Evolutionary conservation across 345 rosid species (phyloP), one percentile per base, ranked within the genome.

Genomic region (Iberis pinnata): DNA sequence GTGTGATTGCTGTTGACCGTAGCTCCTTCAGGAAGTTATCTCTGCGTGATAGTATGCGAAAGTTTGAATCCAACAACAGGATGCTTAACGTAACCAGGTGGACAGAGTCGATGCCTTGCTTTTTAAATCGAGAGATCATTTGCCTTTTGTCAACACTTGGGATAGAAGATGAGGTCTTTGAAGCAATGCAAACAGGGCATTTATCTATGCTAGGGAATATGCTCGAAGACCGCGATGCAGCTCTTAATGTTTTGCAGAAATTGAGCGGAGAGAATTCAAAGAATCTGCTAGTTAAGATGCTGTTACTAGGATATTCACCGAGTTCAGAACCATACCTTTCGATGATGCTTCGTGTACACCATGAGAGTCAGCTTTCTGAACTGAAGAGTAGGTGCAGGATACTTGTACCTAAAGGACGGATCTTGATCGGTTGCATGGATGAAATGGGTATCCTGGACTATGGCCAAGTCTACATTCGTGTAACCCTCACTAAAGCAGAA

Each of bases 71-170:
- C 7, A 71, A 54, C 33, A 78, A 76, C 70, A 73, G 72, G 62
- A 92, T 88, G 98, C 98, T 92, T 58, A 88, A 88, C 58, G 81
- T 92, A 48, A 88, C 93, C 8, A 81, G 69, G 51, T 84, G 98
- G 88, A 88, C 80, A 40, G 79, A 75, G 19, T 77, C 95, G 7
- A 73, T 75, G 92, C 93, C 96, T 53, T 87, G 95, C 78, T 88
- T 84, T 68, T 67, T 92, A 62, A 92, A 88, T 61, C 75, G 95
- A 29, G 98, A 92, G 77, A 81, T 87, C 53, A 72, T 88, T 49
- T 45, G 84, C 56, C 95, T 92, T 56, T 68, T 90, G 69, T 80
- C 95, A n/a, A 84, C 95, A 7, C 76, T 87, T 36, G 89, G 80
- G 52, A 72, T 90, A 49, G 62, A 74, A 66, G 95, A 92, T 69